These are phyloP conservation scores for Alternaria solani DNA, from an alignment of 2,329 filamentous ascomycete genomes.

Conservation along the genomic window DNA sequence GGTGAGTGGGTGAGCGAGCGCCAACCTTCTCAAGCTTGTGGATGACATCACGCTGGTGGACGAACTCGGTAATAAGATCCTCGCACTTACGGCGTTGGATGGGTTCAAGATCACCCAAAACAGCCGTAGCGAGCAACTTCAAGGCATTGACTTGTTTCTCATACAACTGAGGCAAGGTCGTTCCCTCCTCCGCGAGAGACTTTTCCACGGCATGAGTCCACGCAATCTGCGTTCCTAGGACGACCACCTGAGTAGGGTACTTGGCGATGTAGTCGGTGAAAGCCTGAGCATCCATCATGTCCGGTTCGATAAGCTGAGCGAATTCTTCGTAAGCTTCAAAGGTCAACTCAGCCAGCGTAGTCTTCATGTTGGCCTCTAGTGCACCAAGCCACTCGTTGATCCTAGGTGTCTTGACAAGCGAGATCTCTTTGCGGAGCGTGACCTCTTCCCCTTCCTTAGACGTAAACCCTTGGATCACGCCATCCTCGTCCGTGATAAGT, in stretches of 20 bases:
- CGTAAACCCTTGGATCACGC: conserved; percentile 87
- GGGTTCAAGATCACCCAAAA: conserved; percentile 86
- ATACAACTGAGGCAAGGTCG: conserved; percentile 73
- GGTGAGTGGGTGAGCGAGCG: conserved; percentile 79
- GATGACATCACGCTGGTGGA: conserved; percentile 94
- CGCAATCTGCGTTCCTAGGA: conserved; percentile 89
- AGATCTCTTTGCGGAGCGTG: conserved; percentile 87
- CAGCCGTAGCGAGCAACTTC: conserved; percentile 83
- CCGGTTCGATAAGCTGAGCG: conserved; percentile 75
- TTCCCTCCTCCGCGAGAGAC: conserved; percentile 75
- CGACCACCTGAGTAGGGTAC: conserved; percentile 94
- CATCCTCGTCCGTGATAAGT: conserved; percentile 88
- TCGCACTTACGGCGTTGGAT: conserved; percentile 96
- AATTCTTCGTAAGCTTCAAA: conserved; percentile 87
- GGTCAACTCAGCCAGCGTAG: conserved; percentile 87
- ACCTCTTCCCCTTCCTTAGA: conserved; percentile 96
- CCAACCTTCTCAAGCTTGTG: conserved; percentile 81
- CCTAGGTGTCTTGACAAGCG: conserved; percentile 88
- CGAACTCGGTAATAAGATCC: conserved; percentile 97
- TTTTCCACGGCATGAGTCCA: conserved; percentile 91
- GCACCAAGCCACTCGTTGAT: conserved; percentile 99
- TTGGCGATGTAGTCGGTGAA: conserved; percentile 82
- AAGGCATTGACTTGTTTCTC: conserved; percentile 86
- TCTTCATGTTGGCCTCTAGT: conserved; percentile 91
- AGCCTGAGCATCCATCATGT: conserved; percentile 72